Base-by-base conservation (phyloP, 1,284 basidiomycete genomes). In the Leccinum insigne region DNA sequence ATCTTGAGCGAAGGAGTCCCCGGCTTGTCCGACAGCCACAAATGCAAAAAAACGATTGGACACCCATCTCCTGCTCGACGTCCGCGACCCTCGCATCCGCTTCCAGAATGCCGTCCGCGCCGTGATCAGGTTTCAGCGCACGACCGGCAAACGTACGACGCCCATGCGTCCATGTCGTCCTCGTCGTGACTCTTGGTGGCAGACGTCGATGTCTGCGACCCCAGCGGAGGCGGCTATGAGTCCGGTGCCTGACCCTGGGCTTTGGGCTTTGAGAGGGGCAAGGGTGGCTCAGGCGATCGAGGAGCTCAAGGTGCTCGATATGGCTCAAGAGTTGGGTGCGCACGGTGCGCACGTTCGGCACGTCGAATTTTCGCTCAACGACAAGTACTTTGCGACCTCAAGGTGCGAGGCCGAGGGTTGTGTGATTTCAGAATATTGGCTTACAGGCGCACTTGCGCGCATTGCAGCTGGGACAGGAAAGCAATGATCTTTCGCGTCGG, bases 391-490 rank as follows among this genome's bases (percentile, higher is more conserved):
- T 56, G 79, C 80, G 26, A 80, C 80, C 16, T 69, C 79, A 1
- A 79, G 76, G 76, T 77, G 18, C 58, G 60, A 2, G 3, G 9
- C 3, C n/a, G 11, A 14, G n/a, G 18, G 57, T 38, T 26, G 29
- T 10, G 6, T 32, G 47, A 6, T 44, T 21, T 69, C n/a, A 61
- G 42, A 40, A 14, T 21, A 67, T 26, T 49, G 5, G 26, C 62
- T 72, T 13, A 70, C 26, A 6, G 26, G 38, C 16, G 29, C 13
- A 0, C 4, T 16, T 18, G 5, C 3, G 5, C 3, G 2, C 18
- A 49, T 49, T 26, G 60, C 7, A 92, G 90, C 70, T 93, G 91
- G 91, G 91, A 93, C 72, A 80, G 87, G 64, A 92, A 90, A 1
- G 89, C 89, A 0, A 81, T 89, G 29, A 32, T 32, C 29, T 32